A percentile compares a stretch with the other conserved stretches of the same genome.
Conservation (phyloP, 768 basidiomycete genomes). For the Amanita rubescens region DNA sequence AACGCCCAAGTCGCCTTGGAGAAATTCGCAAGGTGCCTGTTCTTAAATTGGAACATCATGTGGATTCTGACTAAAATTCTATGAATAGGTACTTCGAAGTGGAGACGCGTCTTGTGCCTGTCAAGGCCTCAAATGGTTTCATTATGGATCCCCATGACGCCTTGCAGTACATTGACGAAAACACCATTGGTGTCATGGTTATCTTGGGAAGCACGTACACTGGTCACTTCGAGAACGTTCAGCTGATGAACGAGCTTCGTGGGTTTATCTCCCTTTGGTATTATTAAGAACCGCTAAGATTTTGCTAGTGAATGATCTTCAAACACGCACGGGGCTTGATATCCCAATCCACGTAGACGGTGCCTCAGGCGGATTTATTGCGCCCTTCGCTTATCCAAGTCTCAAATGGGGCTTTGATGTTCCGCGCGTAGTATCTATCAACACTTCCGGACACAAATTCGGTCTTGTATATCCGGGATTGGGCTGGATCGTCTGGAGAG, state of each 20-base stretch:
- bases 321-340: constrained; percentile 45
- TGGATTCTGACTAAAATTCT: constrained; percentile 1
- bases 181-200: constrained; percentile 61
- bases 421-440: constrained; percentile 48
- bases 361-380: constrained; percentile 56
- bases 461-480: constrained; percentile 45
- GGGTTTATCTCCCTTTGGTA: constrained; percentile 11
- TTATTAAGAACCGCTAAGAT: not conserved
- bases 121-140: constrained; percentile 36
- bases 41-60: not conserved
- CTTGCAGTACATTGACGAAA: constrained; percentile 56
- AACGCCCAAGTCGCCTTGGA: constrained; percentile 61
- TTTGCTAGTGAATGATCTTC: constrained; percentile 41
- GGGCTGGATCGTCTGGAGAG: constrained; percentile 59
- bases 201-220: constrained; percentile 50
- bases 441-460: constrained; percentile 54
- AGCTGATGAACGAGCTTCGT: constrained; percentile 45
- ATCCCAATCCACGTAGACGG: constrained; percentile 66
- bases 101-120: constrained; percentile 45
- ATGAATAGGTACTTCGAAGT: constrained; percentile 49
- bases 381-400: constrained; percentile 53
- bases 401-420: constrained; percentile 53
- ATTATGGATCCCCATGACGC: constrained; percentile 53
- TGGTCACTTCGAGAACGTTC: constrained; percentile 55
- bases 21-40: constrained; percentile 48